Conservation (phyloP, 345 rosid species). For the Eucalyptus erythrocorys region DNA sequence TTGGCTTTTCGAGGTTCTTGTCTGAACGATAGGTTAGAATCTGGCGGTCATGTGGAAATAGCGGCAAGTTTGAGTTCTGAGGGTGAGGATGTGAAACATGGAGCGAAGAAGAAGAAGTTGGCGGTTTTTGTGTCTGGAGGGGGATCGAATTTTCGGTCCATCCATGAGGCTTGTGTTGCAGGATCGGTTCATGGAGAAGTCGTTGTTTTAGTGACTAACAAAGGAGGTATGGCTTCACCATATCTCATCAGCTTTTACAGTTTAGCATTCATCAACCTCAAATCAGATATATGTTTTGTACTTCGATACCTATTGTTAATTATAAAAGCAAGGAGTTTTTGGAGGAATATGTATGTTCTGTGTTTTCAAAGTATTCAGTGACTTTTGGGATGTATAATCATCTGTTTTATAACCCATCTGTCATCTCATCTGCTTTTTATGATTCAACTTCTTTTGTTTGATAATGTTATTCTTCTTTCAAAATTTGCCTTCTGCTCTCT, state of each 20-base stretch:
- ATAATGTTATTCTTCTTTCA: not conserved
- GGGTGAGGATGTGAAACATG: not conserved
- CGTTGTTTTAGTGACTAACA: slow-evolving; percentile 61
- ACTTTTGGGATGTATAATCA: not conserved
- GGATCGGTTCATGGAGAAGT: slow-evolving; percentile 58
- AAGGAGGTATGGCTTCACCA: slow-evolving; percentile 24
- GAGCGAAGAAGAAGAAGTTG: slow-evolving; percentile 30
- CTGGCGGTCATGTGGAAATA: not conserved
- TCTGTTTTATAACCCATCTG: not conserved
- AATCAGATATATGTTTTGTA: not conserved
- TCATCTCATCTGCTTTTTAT: not conserved
- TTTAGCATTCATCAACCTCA: not conserved
- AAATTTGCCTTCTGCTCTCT: not conserved
- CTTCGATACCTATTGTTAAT: not conserved
- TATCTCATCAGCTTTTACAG: not conserved
- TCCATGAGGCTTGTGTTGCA: slow-evolving; percentile 55
- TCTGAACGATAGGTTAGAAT: not conserved
- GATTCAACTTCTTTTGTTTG: not conserved
- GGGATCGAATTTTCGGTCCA: slow-evolving; percentile 73
- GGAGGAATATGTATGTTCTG: not conserved
- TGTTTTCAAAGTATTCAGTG: not conserved
- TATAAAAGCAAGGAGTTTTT: not conserved
- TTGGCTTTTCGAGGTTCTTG: not conserved
- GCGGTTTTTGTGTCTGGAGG: slow-evolving; percentile 90
- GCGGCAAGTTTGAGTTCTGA: not conserved